Percentiles rank a stretch among this genome's conserved stretches.
Conservation (phyloP, 208 protist species). For the Leishmania martiniquensis region DNA sequence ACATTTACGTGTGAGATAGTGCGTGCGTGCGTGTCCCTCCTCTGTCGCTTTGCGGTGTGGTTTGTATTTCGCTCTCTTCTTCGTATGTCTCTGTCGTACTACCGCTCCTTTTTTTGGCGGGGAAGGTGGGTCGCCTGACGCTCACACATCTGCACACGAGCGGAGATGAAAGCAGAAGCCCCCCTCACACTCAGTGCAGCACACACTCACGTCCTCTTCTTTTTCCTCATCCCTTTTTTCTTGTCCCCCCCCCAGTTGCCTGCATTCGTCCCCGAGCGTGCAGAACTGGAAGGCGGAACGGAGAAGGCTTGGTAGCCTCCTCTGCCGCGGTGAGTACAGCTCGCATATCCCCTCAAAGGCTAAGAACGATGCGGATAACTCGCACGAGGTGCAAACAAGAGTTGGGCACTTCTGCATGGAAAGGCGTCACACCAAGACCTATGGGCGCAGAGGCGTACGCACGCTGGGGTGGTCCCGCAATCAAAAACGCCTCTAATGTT, state of each 20-base stretch:
- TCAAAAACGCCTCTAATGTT: background rate
- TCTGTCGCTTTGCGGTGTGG: slow-evolving; percentile 1
- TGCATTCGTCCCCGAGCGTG: background rate
- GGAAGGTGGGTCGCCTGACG: too few species aligned
- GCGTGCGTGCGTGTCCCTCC: slow-evolving; percentile 1
- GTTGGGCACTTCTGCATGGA: background rate
- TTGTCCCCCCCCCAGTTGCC: slow-evolving; percentile 3
- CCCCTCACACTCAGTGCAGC: background rate
- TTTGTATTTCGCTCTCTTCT: slow-evolving; percentile 1
- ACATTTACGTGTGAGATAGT: background rate
- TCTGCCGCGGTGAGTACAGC: background rate
- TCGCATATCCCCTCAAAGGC: background rate
- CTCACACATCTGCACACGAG: background rate
- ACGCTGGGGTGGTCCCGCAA: background rate
- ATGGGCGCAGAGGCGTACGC: background rate
- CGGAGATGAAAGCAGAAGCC: background rate
- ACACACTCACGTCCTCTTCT: background rate
- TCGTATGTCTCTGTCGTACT: background rate
- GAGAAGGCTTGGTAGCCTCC: background rate
- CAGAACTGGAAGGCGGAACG: background rate
- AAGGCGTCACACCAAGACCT: background rate
- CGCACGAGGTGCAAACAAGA: background rate
- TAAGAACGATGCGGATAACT: background rate
- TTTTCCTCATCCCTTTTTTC: background rate
- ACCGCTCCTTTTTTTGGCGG: too few species aligned